Evolutionary conservation across 2,329 filamentous ascomycete genomes (phyloP).

Genomic region (Cladorrhinum sp.): DNA sequence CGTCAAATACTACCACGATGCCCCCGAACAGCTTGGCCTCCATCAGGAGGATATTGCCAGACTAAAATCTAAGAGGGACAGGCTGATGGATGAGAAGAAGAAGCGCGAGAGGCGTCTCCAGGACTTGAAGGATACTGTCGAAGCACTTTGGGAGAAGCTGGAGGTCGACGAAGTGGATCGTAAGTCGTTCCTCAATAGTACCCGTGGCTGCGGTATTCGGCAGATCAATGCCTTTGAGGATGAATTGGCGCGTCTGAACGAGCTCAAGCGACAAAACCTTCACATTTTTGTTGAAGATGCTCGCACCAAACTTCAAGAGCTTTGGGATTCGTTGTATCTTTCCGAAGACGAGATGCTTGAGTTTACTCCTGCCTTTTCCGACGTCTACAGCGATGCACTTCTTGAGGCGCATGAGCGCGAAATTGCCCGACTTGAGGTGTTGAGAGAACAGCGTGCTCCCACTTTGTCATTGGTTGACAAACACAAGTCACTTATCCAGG

Average conservation of each 20-base stretch:
- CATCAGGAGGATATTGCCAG: constrained; percentile 80
- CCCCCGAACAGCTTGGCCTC: constrained; percentile 89
- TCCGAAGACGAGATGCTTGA: constrained; percentile 99
- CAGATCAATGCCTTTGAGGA: constrained; percentile 96
- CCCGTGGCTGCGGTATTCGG: constrained; percentile 85
- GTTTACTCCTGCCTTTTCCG: constrained; percentile 94
- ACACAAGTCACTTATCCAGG: constrained; percentile 76
- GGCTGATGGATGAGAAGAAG: constrained; percentile 84
- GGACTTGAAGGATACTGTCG: constrained; percentile 75
- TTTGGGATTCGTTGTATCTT: constrained; percentile 93
- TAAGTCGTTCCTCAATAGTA: constrained; percentile 79
- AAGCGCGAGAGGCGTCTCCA: constrained; percentile 41
- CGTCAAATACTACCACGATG: constrained; percentile 83
- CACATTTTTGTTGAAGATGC: constrained; percentile 96
- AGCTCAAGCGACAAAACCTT: constrained; percentile 91
- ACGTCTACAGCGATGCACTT: constrained; percentile 94
- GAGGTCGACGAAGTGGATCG: constrained; percentile 78
- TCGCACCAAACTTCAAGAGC: constrained; percentile 81
- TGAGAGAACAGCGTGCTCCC: constrained; percentile 84
- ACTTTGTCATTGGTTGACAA: constrained; percentile 78
- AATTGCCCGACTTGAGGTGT: constrained; percentile 73
- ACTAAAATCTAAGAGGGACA: constrained; percentile 72
- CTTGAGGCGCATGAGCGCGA: constrained; percentile 94
- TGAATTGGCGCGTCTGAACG: constrained; percentile 79
- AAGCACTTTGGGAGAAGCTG: constrained; percentile 83